Base-by-base conservation (phyloP, 345 rosid species). In the Clausena lansium region DNA sequence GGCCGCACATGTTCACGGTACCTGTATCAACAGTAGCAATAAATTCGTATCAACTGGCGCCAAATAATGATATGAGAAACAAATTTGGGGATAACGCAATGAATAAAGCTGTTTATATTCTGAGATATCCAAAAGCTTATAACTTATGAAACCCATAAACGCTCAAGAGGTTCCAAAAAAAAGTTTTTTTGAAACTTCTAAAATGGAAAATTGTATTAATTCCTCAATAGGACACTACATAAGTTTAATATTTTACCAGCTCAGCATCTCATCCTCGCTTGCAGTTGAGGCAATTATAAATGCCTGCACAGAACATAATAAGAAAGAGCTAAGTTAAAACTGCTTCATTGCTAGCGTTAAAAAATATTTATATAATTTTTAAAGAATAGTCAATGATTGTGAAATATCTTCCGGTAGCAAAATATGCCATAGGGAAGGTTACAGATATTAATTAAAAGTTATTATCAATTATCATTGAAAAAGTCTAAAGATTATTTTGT, bases 1-100 rank as follows among this genome's bases (percentile, higher is more conserved):
- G 89, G 81, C 98, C 98, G 94, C 61, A 96, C 97, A 47, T 76
- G 90, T 76, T 94, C 97, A 67, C 79, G 87, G 69, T 91, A 95
- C 99, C 99, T 92, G 62, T 9, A 75, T 39, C 54, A 69, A 52
- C 52, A 28, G 41, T 64, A 66, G n/a, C 6, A 67, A n/a, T 13
- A 4, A 45, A 76, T 19, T 67, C 0, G 0, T 4, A 33, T 9
- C 0, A 17, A 32, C 38, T 9, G 20, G 64, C 3, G 27, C 11
- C 30, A 50, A 32, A 35, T 13, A 10, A 75, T 22, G 45, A 47
- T 15, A 73, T 38, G 60, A 64, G 10, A 63, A 32, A 9, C 35
- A 6, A 64, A 32, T 39, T 75, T 62, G n/a, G 6, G 24, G 22
- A 20, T 62, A 8, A n/a, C 17, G 0, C n/a, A 8, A 65, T 11